These are phyloP conservation scores for Globisporangium paddicum DNA, from an alignment of 352 stramenopile genomes.

Conservation along the genomic window DNA sequence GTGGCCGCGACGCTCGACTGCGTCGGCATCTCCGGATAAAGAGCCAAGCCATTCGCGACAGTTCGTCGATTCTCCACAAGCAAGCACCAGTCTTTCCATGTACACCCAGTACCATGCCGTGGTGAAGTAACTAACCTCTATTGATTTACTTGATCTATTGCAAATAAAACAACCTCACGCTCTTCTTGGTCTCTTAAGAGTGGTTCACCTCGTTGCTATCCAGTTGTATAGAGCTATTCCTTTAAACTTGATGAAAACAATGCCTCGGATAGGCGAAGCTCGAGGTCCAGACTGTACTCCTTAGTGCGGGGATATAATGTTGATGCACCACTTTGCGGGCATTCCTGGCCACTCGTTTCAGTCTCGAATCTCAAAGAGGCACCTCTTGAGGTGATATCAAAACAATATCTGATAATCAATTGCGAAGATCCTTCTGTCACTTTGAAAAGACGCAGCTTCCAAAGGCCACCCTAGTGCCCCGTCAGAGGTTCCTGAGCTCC, in stretches of 20 bases:
- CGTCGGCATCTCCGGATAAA: not conserved
- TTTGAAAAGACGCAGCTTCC: not conserved
- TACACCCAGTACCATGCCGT: too few relatives aligned
- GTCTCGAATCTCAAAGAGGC: too few relatives aligned
- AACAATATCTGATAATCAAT: too few relatives aligned
- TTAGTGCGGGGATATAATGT: too few relatives aligned
- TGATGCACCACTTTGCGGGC: not conserved
- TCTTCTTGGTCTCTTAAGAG: not conserved
- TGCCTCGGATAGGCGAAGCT: too few relatives aligned
- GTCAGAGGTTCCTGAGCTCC: not conserved
- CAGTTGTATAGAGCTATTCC: not conserved
- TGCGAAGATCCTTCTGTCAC: not conserved
- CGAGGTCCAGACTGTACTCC: too few relatives aligned
- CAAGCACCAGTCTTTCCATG: too few relatives aligned
- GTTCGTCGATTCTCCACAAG: too few relatives aligned
- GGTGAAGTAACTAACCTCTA: not conserved
- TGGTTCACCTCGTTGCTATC: not conserved
- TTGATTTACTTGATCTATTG: too few relatives aligned
- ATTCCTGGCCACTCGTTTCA: not conserved
- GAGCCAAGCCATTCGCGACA: too few relatives aligned
- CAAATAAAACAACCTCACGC: not conserved
- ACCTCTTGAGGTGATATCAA: too few relatives aligned
- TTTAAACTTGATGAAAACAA: too few relatives aligned
- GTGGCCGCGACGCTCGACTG: constrained; percentile 1
- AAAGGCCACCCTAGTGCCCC: not conserved